Percentiles rank a stretch among this genome's conserved stretches.
These are phyloP conservation scores for Oxytropis ochrocephala DNA, from an alignment of 306 rosid species.

Conservation along the genomic window DNA sequence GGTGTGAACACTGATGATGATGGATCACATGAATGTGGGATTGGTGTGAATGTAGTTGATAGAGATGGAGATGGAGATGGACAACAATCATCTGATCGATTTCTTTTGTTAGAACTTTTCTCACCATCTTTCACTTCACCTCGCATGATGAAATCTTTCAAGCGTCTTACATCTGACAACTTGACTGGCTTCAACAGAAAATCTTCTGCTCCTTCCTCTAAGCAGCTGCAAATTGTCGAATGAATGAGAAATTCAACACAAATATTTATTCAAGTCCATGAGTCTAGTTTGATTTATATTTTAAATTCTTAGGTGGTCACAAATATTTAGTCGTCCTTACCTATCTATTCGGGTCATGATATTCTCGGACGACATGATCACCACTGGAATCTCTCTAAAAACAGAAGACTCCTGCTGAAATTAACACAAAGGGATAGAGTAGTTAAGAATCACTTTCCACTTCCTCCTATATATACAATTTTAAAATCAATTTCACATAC, in stretches of 20 bases:
- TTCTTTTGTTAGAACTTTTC: slow-evolving; percentile 34
- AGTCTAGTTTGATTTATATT: too few species aligned
- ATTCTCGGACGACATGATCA: slow-evolving; percentile 94
- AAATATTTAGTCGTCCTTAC: too few species aligned
- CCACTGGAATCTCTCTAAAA: slow-evolving; percentile 87
- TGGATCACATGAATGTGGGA: slow-evolving; percentile 34
- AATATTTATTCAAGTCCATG: too few species aligned
- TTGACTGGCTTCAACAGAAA: slow-evolving; percentile 83
- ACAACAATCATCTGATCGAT: slow-evolving; percentile 27
- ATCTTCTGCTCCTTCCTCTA: slow-evolving; percentile 98
- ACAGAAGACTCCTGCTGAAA: slow-evolving; percentile 79
- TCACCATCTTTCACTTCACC: slow-evolving; percentile 49
- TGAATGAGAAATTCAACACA: too few species aligned
- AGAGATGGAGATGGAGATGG: background rate
- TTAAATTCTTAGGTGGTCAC: too few species aligned
- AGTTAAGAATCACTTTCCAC: background rate
- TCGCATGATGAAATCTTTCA: slow-evolving; percentile 58
- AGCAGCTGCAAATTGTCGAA: slow-evolving; percentile 48
- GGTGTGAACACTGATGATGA: slow-evolving; percentile 20
- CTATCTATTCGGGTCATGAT: slow-evolving; percentile 81
- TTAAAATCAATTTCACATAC: background rate
- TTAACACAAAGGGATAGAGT: background rate
- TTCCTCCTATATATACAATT: background rate
- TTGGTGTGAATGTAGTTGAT: slow-evolving; percentile 18
- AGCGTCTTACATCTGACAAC: slow-evolving; percentile 72